Base-by-base conservation (phyloP, 2,329 filamentous ascomycete species). In the Saccharata proteae region DNA sequence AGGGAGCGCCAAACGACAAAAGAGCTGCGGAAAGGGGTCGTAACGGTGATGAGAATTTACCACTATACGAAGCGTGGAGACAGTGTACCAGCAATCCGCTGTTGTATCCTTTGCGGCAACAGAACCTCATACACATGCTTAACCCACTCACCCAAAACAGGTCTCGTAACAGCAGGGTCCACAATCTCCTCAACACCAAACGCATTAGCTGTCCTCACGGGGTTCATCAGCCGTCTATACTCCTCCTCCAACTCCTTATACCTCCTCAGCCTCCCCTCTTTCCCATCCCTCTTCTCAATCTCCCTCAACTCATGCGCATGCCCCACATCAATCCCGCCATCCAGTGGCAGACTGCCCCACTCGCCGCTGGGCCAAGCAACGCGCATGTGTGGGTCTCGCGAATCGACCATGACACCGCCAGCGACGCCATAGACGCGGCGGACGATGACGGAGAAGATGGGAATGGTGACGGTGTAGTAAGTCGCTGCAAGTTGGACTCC, bases 111-210 rank as follows among this genome's bases (percentile, higher is more conserved):
- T 39, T 66, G 55, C 23, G 59, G 58, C 48, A 73, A 49, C 34
- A 71, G 50, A n/a, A 48, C 53, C 23, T 65, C 60, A 47, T 73
- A 77, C 16, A 73, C 59, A 49, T 74, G 65, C 32, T 46, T 53
- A 4, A 61, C 51, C 73, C 74, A 77, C 20, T 64, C 59, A 38
- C 61, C 67, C 21, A 67, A 64, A 6, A 74, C 50, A n/a, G 49
- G 47, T 30, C 73, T 58, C 3, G 73, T 77, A 36, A 64, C 58
- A 18, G 67, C 69, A 4, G 72, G 73, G 51, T 77, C 73, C 23
- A 77, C 68, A 26, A 77, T 76, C 47, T 77, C 73, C 49, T 77
- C 71, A 0, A 77, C 59, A 0, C 69, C 69, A 49, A 77, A 77
- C 8, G 65, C 62, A 51, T 76, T 75, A 9, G 74, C 73, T 4